These are phyloP conservation scores for Plantago elongata DNA, from an alignment of 257 asterid genomes.

Conservation along the genomic window DNA sequence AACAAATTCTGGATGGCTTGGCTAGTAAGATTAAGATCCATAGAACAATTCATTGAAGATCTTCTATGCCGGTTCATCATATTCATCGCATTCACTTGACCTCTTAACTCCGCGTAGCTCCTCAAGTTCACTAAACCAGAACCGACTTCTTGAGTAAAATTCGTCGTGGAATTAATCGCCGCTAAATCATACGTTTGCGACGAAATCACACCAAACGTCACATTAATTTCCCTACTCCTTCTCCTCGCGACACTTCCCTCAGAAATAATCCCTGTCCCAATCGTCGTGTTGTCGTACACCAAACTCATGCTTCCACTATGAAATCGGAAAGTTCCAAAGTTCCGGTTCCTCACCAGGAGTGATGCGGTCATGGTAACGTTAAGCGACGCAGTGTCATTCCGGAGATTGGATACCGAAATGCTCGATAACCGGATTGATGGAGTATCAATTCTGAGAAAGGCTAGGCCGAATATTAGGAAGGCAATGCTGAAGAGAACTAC, in stretches of 20 bases:
- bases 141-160: slow-evolving; percentile 34
- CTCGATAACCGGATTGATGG: slow-evolving; percentile 29
- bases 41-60: slow-evolving; percentile 45
- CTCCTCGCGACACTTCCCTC: slow-evolving; percentile 29
- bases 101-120: slow-evolving; percentile 37
- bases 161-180: slow-evolving; percentile 8
- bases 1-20: slow-evolving; percentile 32
- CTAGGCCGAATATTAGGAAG: slow-evolving; percentile 29
- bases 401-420: slow-evolving; percentile 22
- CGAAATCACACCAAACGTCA: slow-evolving; percentile 24
- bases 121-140: slow-evolving; percentile 29
- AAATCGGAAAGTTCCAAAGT: slow-evolving; percentile 43
- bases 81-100: slow-evolving; percentile 41
- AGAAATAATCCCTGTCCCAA: slow-evolving; percentile 26
- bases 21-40: slow-evolving; percentile 43
- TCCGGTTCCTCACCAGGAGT: slow-evolving; percentile 31
- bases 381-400: slow-evolving; percentile 19
- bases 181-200: slow-evolving; percentile 3
- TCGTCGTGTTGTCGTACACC: slow-evolving; percentile 27
- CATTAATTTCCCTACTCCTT: slow-evolving; percentile 16
- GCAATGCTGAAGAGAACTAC: slow-evolving; percentile 36
- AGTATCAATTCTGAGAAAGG: slow-evolving; percentile 30
- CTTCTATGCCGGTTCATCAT: slow-evolving; percentile 26
- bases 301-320: slow-evolving; percentile 27
- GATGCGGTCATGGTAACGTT: slow-evolving; percentile 29